A percentile compares a stretch with the other conserved stretches of the same genome.
Evolutionary conservation across 805 yeast genomes (phyloP).

Genomic region (Metschnikowia gruessii): DNA sequence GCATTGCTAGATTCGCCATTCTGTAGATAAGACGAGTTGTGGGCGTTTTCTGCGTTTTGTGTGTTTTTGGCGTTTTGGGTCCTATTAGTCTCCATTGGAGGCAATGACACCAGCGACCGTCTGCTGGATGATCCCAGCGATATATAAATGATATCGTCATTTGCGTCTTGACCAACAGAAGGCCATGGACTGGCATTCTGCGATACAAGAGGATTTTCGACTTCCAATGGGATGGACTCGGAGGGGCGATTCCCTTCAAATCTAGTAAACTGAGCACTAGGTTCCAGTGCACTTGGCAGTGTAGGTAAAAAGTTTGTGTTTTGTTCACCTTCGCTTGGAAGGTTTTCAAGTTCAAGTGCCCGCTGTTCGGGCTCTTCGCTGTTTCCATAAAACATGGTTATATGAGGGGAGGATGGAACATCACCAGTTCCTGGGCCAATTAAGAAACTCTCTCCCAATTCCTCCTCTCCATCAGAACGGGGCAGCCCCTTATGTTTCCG

Average conservation of each 20-base stretch:
- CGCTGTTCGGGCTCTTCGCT: neutral
- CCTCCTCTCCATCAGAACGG: neutral
- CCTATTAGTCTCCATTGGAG: neutral
- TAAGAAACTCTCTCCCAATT: neutral
- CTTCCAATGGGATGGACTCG: too few species aligned
- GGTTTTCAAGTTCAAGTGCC: neutral
- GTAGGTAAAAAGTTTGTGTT: too few species aligned
- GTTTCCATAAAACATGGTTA: neutral
- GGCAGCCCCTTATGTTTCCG: neutral
- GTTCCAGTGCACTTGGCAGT: too few species aligned
- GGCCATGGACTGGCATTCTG: too few species aligned
- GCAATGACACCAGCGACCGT: neutral
- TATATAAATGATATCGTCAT: neutral
- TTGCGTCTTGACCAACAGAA: neutral
- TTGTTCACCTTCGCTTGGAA: too few species aligned
- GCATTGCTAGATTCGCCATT: neutral
- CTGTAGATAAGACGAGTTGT: neutral
- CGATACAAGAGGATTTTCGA: too few species aligned
- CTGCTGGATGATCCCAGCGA: conserved; percentile 6
- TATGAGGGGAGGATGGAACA: neutral
- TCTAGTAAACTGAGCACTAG: too few species aligned
- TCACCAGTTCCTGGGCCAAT: neutral
- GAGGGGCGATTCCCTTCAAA: too few species aligned
- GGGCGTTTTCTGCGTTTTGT: too few species aligned
- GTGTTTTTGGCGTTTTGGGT: neutral